These are phyloP conservation scores for Cyberlindnera americana DNA, from an alignment of 805 yeast species.

Conservation along the genomic window DNA sequence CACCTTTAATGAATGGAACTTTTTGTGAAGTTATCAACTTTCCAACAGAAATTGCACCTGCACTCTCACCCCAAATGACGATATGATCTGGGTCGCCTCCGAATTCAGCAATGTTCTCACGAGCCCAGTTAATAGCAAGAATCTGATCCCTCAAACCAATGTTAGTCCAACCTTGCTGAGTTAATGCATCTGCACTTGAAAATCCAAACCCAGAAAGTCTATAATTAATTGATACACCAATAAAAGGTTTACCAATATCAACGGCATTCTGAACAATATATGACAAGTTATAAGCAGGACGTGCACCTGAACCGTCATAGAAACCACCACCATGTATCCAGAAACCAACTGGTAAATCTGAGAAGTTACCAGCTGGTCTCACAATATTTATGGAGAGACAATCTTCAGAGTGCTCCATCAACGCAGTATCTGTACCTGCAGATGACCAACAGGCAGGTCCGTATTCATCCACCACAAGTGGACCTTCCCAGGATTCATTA, in stretches of 20 bases:
- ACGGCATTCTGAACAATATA: conserved; percentile 18
- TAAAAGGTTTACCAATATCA: conserved; percentile 23
- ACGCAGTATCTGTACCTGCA: conserved; percentile 11
- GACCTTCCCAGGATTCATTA: conserved; percentile 17
- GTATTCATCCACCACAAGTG: conserved; percentile 19
- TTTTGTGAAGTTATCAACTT: conserved; percentile 11
- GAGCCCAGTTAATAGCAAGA: conserved; percentile 34
- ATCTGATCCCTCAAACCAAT: conserved; percentile 36
- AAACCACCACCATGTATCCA: conserved; percentile 38
- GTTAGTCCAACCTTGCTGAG: conserved; percentile 28
- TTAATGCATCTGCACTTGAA: conserved; percentile 25
- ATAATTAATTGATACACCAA: conserved; percentile 36
- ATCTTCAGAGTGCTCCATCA: conserved; percentile 26
- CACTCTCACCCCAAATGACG: conserved; percentile 37
- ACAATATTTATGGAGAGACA: conserved; percentile 30
- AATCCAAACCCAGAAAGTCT: conserved; percentile 37
- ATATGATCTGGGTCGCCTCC: conserved; percentile 36
- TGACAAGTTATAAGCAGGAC: conserved; percentile 18
- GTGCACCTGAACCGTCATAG: conserved; percentile 24
- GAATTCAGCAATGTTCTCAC: conserved; percentile 31
- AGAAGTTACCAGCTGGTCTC: conserved; percentile 19
- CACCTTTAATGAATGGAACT: conserved; percentile 17
- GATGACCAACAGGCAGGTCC: conserved; percentile 25
- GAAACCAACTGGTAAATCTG: conserved; percentile 29
- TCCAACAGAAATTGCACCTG: conserved; percentile 31